These are phyloP conservation scores for Chaetothyriales sp. DNA, from an alignment of 2,329 filamentous ascomycete genomes.

Conservation along the genomic window DNA sequence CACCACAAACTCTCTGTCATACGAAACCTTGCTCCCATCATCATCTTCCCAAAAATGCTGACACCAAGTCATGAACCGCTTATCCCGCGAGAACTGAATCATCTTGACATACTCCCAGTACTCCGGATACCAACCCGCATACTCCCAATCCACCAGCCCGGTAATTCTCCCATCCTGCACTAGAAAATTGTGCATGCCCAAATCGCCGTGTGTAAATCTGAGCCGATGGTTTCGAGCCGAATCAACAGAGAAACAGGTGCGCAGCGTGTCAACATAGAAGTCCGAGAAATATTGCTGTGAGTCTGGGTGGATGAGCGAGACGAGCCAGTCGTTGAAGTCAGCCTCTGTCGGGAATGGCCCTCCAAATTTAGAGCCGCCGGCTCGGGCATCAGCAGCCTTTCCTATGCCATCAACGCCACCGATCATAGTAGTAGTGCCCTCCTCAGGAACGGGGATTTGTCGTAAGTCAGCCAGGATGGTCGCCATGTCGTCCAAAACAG, in stretches of 20 bases:
- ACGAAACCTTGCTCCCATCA: not conserved
- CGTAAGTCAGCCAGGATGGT: not conserved
- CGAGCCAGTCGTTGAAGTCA: constrained; percentile 2
- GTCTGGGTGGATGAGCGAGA: not conserved
- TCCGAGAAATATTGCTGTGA: not conserved
- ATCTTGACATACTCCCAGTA: constrained; percentile 24
- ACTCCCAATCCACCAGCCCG: constrained; percentile 20
- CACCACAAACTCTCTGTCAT: not conserved
- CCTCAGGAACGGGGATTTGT: not conserved
- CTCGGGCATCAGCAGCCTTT: not conserved
- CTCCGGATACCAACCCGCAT: constrained; percentile 22
- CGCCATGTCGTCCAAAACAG: not conserved
- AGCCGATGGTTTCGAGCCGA: not conserved
- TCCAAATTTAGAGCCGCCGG: not conserved
- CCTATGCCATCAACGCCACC: not conserved
- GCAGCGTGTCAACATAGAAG: not conserved
- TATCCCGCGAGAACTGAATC: not conserved
- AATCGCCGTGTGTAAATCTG: constrained; percentile 1
- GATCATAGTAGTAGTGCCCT: not conserved
- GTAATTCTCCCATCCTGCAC: constrained; percentile 5
- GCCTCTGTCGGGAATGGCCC: constrained; percentile 1
- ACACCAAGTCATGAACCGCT: not conserved
- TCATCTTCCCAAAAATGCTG: not conserved
- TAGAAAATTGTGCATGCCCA: constrained; percentile 3
- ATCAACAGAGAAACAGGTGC: not conserved